These are phyloP conservation scores for Cantharellus cinnabarinus DNA, from an alignment of 768 basidiomycete species.

Conservation along the genomic window DNA sequence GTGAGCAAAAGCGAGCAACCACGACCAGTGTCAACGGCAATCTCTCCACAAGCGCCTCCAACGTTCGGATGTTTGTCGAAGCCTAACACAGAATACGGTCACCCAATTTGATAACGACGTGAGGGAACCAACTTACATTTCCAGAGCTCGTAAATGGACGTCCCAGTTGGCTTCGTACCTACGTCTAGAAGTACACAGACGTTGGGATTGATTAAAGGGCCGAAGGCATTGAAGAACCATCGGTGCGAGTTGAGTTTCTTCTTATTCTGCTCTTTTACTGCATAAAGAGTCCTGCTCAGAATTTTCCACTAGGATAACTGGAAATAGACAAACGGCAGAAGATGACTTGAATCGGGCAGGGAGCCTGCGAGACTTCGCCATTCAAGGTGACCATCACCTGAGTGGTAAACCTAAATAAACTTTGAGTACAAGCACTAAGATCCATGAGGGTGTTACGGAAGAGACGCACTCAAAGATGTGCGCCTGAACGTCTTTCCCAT, in stretches of 20 bases:
- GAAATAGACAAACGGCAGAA: conserved; percentile 31
- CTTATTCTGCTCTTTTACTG: conserved; percentile 82
- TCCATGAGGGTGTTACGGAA: conserved; percentile 2
- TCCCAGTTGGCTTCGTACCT: conserved; percentile 86
- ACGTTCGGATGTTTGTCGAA: conserved; percentile 73
- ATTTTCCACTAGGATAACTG: background rate
- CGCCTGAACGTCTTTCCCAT: conserved; percentile 76
- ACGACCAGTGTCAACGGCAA: conserved; percentile 63
- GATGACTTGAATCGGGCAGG: conserved; percentile 67
- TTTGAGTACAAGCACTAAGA: background rate
- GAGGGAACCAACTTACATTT: conserved; percentile 34
- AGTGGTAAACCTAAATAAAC: conserved; percentile 42
- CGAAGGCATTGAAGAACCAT: conserved; percentile 96
- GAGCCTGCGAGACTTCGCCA: conserved; percentile 58
- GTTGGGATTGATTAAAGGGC: conserved; percentile 69
- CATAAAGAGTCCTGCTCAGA: background rate
- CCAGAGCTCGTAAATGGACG: conserved; percentile 92
- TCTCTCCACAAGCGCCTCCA: conserved; percentile 91
- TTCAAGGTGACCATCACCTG: conserved; percentile 56
- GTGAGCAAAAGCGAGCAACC: conserved; percentile 49
- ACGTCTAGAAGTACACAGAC: conserved; percentile 88
- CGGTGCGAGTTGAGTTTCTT: conserved; percentile 92
- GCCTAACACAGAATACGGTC: conserved; percentile 13
- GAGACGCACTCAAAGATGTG: conserved; percentile 70
- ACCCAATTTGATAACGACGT: conserved; percentile 2